Evolutionary conservation across 169 alveolate genomes (phyloP), one percentile per base, ranked within the genome.

Genomic region (Blepharisma undulans): DNA sequence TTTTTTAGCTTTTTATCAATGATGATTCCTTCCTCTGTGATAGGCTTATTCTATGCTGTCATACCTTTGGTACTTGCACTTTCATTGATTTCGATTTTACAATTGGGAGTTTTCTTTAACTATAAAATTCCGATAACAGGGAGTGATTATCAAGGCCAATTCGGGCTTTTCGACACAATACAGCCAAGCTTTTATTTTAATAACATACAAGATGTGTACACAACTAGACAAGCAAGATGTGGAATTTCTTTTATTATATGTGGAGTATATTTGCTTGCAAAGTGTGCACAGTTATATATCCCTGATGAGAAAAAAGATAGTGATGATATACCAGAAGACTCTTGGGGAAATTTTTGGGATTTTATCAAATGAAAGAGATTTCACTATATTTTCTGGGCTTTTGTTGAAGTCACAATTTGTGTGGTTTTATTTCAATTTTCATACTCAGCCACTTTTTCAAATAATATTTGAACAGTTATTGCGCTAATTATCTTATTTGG

Each of bases 291-390:
- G 32, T 80, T 93, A 61, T 89, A 93, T 29, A 90, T 96, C 34
- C 95, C 97, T 66, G 94, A 77, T 30, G 90, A 29, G 84, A 80
- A 34, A 81, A 85, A 79, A 60, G 66, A 89, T 72, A 30, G 76
- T 30, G 66, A 89, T 66, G 88, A 87, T 66, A 86, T 88, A 4
- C 48, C 93, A 0, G 95, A 94, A 76, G 72, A 94, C 0, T 92
- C 84, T 72, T 95, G 93, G 87, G 97, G 97, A 18, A 96, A 96
- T 84, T 84, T 95, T 76, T 96, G 97, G 97, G 93, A 92, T 76
- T 94, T 82, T 89, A 92, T 87, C n/a, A 79, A 76, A 76, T 96
- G 98, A 97, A 95, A 94, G 82, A 76, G 97, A 77, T 36, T 87
- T 19, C 87, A 92, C 77, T 91, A 93, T 80, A 34, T 94, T 29